Conservation (phyloP, 1,139 yeast genomes). For the Trichomonascaceae sp. region DNA sequence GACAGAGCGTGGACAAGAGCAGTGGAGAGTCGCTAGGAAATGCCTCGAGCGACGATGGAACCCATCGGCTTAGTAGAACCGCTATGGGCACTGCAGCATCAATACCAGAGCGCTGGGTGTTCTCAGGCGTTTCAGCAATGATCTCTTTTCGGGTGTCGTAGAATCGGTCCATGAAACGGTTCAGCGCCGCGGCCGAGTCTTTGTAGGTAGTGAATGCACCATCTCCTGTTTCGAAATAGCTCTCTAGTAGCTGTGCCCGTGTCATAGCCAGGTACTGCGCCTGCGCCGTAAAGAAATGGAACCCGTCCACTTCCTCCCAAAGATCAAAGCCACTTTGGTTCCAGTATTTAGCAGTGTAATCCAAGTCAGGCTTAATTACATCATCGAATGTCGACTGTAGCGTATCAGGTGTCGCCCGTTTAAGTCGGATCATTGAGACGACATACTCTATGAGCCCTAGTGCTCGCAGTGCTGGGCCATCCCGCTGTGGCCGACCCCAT, state of each 20-base stretch:
- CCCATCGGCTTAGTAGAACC: constrained; percentile 26
- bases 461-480: constrained; percentile 81
- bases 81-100: constrained; percentile 70
- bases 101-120: constrained; percentile 48
- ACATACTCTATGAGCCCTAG: constrained; percentile 51
- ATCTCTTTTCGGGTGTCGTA: constrained; percentile 33
- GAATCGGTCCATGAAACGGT: constrained; percentile 24
- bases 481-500: constrained; percentile 97
- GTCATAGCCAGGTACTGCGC: constrained; percentile 60
- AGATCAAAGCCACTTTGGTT: constrained; percentile 56
- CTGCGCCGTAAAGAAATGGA: constrained; percentile 67
- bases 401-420: neutral
- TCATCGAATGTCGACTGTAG: constrained; percentile 15
- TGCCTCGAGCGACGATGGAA: constrained; percentile 27
- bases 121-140: constrained; percentile 55
- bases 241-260: constrained; percentile 41
- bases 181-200: constrained; percentile 23
- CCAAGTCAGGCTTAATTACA: constrained; percentile 58
- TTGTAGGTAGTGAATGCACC: constrained; percentile 21
- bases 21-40: constrained; percentile 22
- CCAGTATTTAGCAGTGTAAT: constrained; percentile 58
- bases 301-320: constrained; percentile 79
- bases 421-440: constrained; percentile 27
- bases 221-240: constrained; percentile 26
- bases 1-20: constrained; percentile 16